Percentiles rank a stretch among this genome's conserved stretches.
Conservation (phyloP, 345 rosid genomes). For the Cardamine occulta region DNA sequence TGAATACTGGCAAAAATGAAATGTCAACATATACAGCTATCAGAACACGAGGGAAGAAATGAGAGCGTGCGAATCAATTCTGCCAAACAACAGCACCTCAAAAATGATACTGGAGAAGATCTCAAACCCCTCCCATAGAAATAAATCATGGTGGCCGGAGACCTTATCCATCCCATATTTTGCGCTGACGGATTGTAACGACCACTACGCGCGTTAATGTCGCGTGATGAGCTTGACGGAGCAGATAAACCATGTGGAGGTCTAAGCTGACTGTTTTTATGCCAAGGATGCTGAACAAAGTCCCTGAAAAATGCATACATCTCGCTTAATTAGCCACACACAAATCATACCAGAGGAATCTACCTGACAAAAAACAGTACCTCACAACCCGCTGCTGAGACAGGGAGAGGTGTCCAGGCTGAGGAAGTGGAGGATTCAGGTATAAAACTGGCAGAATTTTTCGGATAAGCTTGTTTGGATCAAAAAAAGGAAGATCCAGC, state of each 20-base stretch:
- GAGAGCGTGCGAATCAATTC: neutral
- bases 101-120: conserved; percentile 54
- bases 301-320: conserved; percentile 62
- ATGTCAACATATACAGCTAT: conserved; percentile 23
- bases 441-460: conserved; percentile 70
- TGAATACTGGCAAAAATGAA: conserved; percentile 51
- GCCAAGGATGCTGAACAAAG: conserved; percentile 96
- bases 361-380: conserved; percentile 43
- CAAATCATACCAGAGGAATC: conserved; percentile 24
- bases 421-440: conserved; percentile 93
- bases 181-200: conserved; percentile 55
- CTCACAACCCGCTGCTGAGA: conserved; percentile 99
- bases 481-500: conserved; percentile 69
- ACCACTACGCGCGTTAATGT: conserved; percentile 52
- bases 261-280: conserved; percentile 80
- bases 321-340: conserved; percentile 9
- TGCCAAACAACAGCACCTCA: conserved; percentile 53
- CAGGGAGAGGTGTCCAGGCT: conserved; percentile 84
- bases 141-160: conserved; percentile 64
- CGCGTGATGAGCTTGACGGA: conserved; percentile 60
- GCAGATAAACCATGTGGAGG: conserved; percentile 63
- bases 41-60: conserved; percentile 7
- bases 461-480: conserved; percentile 73
- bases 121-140: conserved; percentile 61
- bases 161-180: conserved; percentile 57